These are phyloP conservation scores for Tolypocladium nubicola DNA, from an alignment of 2,329 filamentous ascomycete genomes.

Conservation along the genomic window DNA sequence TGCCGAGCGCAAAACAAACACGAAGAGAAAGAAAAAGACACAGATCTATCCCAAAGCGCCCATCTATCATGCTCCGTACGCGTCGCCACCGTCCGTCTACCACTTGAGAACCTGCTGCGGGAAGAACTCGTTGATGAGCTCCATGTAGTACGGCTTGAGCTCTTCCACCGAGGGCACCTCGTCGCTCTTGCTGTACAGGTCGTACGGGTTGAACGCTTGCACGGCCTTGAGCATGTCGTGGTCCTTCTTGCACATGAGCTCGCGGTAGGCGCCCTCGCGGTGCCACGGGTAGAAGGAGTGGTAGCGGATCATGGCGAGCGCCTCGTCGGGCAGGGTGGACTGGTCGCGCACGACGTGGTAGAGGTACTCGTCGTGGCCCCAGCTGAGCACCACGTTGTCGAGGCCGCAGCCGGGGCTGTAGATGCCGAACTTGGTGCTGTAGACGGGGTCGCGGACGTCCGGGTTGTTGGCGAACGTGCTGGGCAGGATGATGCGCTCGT, in stretches of 20 bases:
- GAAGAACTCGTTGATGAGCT: conserved; percentile 32
- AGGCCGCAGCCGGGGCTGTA: conserved; percentile 71
- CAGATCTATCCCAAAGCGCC: neutral
- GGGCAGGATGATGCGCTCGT: conserved; percentile 69
- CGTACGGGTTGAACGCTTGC: conserved; percentile 81
- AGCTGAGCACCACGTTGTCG: conserved; percentile 80
- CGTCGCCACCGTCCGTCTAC: conserved; percentile 12
- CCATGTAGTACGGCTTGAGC: conserved; percentile 49
- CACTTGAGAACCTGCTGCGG: conserved; percentile 27
- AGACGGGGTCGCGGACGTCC: conserved; percentile 60
- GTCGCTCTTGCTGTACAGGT: conserved; percentile 86
- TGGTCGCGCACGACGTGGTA: conserved; percentile 83
- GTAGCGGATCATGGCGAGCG: conserved; percentile 85
- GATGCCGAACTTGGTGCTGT: conserved; percentile 68
- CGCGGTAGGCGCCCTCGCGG: conserved; percentile 64
- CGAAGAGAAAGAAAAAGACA: neutral
- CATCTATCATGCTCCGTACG: neutral
- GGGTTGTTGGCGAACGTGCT: conserved; percentile 70
- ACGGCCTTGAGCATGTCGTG: conserved; percentile 71
- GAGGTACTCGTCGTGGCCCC: conserved; percentile 83
- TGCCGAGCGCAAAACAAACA: neutral
- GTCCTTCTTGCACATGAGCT: conserved; percentile 79
- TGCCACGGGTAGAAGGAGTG: conserved; percentile 95
- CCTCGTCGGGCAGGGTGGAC: conserved; percentile 66
- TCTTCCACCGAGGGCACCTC: conserved; percentile 65